Conservation (phyloP, 306 rosid genomes). For the Medicago arabica region DNA sequence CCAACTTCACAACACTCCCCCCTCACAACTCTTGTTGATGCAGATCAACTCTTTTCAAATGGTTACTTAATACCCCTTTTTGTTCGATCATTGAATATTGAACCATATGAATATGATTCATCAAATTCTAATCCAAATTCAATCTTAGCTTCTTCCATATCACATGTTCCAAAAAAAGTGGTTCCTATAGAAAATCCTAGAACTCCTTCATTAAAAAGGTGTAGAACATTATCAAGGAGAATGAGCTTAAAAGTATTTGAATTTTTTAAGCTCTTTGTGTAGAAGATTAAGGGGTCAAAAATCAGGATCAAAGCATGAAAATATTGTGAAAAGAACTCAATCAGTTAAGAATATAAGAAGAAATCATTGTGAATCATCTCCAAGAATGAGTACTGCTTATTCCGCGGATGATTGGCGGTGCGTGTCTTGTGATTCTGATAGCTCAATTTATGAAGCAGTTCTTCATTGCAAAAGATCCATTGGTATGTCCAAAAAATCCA, state of each 20-base stretch:
- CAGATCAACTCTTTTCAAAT: slow-evolving; percentile 90
- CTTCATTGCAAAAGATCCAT: slow-evolving; percentile 97
- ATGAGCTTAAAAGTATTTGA: slow-evolving; percentile 74
- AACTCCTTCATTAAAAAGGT: slow-evolving; percentile 68
- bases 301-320: slow-evolving; percentile 57
- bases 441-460: slow-evolving; percentile 96
- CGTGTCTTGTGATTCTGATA: slow-evolving; percentile 91
- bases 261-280: slow-evolving; percentile 77
- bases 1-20: slow-evolving; percentile 73
- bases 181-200: slow-evolving; percentile 48
- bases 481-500: slow-evolving; percentile 49
- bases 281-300: slow-evolving; percentile 64
- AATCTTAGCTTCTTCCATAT: slow-evolving; percentile 40
- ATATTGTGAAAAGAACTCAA: slow-evolving; percentile 55
- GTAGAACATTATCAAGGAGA: slow-evolving; percentile 70
- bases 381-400: slow-evolving; percentile 78
- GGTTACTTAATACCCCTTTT: slow-evolving; percentile 86
- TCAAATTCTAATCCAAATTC: slow-evolving; percentile 30
- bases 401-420: slow-evolving; percentile 80
- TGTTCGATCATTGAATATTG: slow-evolving; percentile 71
- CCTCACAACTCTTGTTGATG: slow-evolving; percentile 69
- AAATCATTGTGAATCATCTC: slow-evolving; percentile 59
- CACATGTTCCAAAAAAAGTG: slow-evolving; percentile 46
- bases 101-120: slow-evolving; percentile 46
- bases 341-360: slow-evolving; percentile 61